Evolutionary conservation across 2,329 filamentous ascomycete species (phyloP), one percentile per base, ranked within the genome.

Genomic region (Aureobasidium sp.): DNA sequence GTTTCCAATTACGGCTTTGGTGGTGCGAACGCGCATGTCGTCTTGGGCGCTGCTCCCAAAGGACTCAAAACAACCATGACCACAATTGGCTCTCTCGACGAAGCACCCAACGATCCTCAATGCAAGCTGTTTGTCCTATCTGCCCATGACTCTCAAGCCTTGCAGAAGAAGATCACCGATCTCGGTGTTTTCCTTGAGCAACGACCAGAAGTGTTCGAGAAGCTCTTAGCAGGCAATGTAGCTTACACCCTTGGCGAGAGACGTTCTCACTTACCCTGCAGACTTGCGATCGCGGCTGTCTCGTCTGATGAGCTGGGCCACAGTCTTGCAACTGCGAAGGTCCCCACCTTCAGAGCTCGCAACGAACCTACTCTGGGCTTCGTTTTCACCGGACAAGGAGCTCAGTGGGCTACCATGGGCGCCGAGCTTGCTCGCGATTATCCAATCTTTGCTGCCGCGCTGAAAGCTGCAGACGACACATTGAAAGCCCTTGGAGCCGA

Each of bases 331-430:
- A 57, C 53, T 7, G 20, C 53, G 1, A 57, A 57, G 17, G 53
- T 57, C 1, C 39, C 53, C 12, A 57, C 53, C 11, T 57, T 45
- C 41, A 29, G 53, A 57, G 53, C 53, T 57, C 53, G 53, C 15
- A 45, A 25, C 8, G 41, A 45, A 25, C 41, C 53, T 6, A 57
- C 37, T 9, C n/a, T 59, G 3, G 56, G 42, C 20, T 59, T 59
- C 14, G 52, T 75, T 12, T 75, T 74, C 63, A 75, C 72, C 2
- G 73, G 73, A 0, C 73, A 75, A 63, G 73, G 73, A 14, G 71
- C 71, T 0, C 73, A 75, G 62, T 74, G 67, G 67, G 61, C 67
- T 7, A 59, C 58, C 0, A 70, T 72, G 68, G 71, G 71, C 5
- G 53, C 53, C n/a, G 53, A 57, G 41, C 53, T 57, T 15, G 39